Evolutionary conservation across 768 basidiomycete genomes (phyloP).

Genomic region (Clathrus columnatus): DNA sequence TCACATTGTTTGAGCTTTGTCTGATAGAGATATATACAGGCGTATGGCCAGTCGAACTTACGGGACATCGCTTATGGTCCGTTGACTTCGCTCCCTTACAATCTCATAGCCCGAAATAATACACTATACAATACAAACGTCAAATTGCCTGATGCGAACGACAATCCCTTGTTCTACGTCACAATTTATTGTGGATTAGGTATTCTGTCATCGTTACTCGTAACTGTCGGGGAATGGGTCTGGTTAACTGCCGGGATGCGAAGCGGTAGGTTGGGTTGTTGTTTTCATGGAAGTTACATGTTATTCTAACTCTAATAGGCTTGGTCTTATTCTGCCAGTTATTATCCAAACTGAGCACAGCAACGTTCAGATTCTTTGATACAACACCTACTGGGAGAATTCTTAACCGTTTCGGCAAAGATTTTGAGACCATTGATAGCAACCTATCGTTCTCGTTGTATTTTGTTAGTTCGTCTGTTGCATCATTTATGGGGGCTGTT

Average conservation of each 20-base stretch:
- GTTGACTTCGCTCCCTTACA: background rate
- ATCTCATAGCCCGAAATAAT: background rate
- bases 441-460: conserved; percentile 4
- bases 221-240: conserved; percentile 2
- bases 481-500: conserved; percentile 20
- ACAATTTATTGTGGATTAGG: conserved; percentile 14
- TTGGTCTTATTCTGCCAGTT: conserved; percentile 1
- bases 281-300: background rate
- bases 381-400: conserved; percentile 14
- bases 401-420: conserved; percentile 21
- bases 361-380: conserved; percentile 9
- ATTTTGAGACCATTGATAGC: conserved; percentile 20
- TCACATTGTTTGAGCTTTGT: background rate
- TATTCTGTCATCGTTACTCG: conserved; percentile 4
- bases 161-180: conserved; percentile 16
- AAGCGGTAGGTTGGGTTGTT: conserved; percentile 1
- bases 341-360: background rate
- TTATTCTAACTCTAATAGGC: background rate
- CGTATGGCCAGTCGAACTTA: background rate
- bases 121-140: background rate
- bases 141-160: conserved; percentile 4
- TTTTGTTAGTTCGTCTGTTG: conserved; percentile 7
- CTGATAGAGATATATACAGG: background rate
- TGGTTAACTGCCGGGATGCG: conserved; percentile 6
- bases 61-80: background rate